Conservation (phyloP, 768 basidiomycete species). For the Psilocybe cyanescens region DNA sequence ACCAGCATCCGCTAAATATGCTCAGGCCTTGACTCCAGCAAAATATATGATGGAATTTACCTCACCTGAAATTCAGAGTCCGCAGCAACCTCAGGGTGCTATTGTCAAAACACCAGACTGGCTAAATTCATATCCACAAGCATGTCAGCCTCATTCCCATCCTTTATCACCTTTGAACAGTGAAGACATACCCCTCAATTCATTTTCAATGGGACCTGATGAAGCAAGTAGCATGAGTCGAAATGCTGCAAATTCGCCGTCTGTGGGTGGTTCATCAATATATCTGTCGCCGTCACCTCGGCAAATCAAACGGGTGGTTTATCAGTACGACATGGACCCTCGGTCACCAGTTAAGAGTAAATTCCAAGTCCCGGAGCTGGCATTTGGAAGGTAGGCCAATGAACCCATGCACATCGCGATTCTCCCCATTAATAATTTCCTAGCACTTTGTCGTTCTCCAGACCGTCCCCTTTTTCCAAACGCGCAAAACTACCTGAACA, state of each 20-base stretch:
- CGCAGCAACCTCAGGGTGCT: constrained; percentile 17
- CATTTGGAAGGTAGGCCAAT: constrained; percentile 13
- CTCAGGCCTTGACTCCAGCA: constrained; percentile 17
- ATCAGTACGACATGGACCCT: constrained; percentile 19
- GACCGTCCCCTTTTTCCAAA: not conserved
- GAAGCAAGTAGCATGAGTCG: not conserved
- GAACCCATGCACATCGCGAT: not conserved
- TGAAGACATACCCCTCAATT: constrained; percentile 12
- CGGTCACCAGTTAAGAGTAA: constrained; percentile 22
- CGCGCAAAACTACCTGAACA: not conserved
- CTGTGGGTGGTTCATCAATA: constrained; percentile 10
- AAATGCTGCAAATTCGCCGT: not conserved
- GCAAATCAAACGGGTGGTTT: not conserved
- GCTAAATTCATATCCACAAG: constrained; percentile 29
- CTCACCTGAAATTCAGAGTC: constrained; percentile 1
- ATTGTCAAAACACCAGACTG: constrained; percentile 34
- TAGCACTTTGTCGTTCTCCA: constrained; percentile 9
- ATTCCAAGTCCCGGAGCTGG: constrained; percentile 16
- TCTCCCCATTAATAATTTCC: not conserved
- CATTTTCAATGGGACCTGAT: constrained; percentile 5
- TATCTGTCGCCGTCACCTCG: constrained; percentile 5
- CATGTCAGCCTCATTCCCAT: constrained; percentile 8
- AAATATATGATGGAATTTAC: not conserved
- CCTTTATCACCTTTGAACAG: constrained; percentile 18
- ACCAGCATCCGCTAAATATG: constrained; percentile 17